Evolutionary conservation across 768 basidiomycete species (phyloP).

Genomic region (Termitomyces titanicus): DNA sequence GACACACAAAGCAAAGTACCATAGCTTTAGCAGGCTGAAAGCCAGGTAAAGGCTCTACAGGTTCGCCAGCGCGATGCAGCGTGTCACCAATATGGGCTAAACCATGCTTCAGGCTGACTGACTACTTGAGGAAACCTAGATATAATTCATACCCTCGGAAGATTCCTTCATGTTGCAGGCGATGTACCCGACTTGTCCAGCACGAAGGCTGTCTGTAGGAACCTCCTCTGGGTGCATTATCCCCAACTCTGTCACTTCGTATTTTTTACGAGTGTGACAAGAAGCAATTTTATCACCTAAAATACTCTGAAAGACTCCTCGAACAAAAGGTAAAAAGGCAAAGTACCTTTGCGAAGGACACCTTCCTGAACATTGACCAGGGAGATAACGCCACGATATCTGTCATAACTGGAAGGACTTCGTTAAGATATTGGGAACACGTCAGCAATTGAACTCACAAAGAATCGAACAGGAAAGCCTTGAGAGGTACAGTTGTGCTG

Average conservation of each 20-base stretch:
- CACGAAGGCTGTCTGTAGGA: conserved; percentile 59
- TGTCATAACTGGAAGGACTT: conserved; percentile 67
- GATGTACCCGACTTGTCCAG: conserved; percentile 85
- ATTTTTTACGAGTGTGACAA: conserved; percentile 79
- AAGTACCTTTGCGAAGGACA: conserved; percentile 71
- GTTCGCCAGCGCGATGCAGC: conserved; percentile 67
- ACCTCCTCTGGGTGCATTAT: conserved; percentile 88
- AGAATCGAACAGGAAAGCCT: conserved; percentile 92
- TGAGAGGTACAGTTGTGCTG: conserved; percentile 48
- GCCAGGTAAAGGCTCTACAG: conserved; percentile 81
- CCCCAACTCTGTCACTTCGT: conserved; percentile 86
- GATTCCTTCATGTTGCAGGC: conserved; percentile 99
- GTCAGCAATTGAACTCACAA: conserved; percentile 46
- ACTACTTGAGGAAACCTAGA: not conserved
- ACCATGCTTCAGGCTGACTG: not conserved
- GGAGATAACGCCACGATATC: conserved; percentile 94
- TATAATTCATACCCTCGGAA: conserved; percentile 63
- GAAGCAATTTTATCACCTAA: conserved; percentile 89
- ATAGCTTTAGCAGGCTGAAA: conserved; percentile 93
- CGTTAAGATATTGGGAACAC: conserved; percentile 11
- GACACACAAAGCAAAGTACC: conserved; percentile 41
- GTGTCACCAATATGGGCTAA: conserved; percentile 95
- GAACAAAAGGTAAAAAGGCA: not conserved
- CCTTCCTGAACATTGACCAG: conserved; percentile 82
- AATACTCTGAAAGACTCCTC: not conserved